Conservation (phyloP, 805 yeast genomes). For the Teunomyces funiuensis region DNA sequence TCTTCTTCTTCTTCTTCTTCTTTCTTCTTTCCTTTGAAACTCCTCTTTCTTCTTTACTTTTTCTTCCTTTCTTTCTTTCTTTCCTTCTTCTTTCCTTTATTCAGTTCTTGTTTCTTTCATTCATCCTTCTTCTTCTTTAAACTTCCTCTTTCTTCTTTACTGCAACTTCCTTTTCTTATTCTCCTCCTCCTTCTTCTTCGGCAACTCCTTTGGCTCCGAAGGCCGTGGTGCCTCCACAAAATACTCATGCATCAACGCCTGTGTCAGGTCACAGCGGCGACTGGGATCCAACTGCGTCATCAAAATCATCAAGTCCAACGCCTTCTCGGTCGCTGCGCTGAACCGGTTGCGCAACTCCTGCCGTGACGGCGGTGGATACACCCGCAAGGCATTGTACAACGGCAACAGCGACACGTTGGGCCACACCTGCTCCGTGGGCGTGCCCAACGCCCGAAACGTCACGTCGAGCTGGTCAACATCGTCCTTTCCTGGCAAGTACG, state of each 20-base stretch:
- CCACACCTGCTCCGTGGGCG: conserved; percentile 92
- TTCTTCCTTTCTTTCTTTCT: no score
- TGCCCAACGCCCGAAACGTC: conserved; percentile 94
- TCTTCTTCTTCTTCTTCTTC: no score
- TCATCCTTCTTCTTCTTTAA: background rate
- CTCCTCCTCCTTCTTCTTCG: conserved; percentile 40
- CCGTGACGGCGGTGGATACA: conserved; percentile 81
- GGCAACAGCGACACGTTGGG: conserved; percentile 84
- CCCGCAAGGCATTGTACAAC: conserved; percentile 65
- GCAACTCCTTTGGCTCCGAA: conserved; percentile 64
- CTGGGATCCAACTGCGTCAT: conserved; percentile 79
- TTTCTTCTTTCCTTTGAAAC: no score
- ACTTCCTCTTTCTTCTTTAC: background rate
- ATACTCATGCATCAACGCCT: conserved; percentile 64
- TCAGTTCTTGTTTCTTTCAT: no score
- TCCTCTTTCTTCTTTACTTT: no score
- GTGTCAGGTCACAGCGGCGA: conserved; percentile 62
- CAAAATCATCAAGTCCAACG: conserved; percentile 69
- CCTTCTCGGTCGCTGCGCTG: conserved; percentile 86
- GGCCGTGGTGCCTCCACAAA: conserved; percentile 76
- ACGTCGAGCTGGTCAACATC: conserved; percentile 88
- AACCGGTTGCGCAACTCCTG: conserved; percentile 79
- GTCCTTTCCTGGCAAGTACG: conserved; percentile 90
- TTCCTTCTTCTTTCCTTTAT: no score
- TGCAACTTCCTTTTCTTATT: conserved; percentile 20